Evolutionary conservation across 768 basidiomycete genomes (phyloP), one percentile per base, ranked within the genome.

Genomic region (Auriscalpium vulgare): DNA sequence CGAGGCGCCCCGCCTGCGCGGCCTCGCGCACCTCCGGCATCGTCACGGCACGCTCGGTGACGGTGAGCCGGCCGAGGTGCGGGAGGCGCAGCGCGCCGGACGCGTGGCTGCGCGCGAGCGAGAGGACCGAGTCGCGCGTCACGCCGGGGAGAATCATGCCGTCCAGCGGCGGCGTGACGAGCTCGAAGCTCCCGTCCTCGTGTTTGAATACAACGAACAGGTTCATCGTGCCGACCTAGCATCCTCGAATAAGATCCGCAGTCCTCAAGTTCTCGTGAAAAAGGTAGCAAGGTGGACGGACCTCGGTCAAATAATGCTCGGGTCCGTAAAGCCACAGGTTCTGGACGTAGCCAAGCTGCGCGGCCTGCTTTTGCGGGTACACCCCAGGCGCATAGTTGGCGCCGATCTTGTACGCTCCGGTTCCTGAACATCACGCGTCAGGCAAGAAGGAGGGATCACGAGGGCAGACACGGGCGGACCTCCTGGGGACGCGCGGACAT

Each of bases 401-500:
- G 0, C 85, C 85, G 7, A 91, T 72, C 64, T 85, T 85, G 74
- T 73, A 71, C 5, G 66, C 72, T 13, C 83, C 83, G 5, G 80
- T 82, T n/a, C 62, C 61, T 62, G 35, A 17, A n/a, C 13, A 5
- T 14, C 16, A 16, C 7, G 29, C 29, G 29, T 29, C 29, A 29
- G 29, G 4, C 29, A 29, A 29, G 4, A 29, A 29, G 4, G 2
- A 29, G 4, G 29, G 29, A 29, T 29, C 29, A 29, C 29, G 29
- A 29, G 29, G 29, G 29, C 29, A 29, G 29, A 29, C 2, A 4
- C 29, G 29, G 29, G 51, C 60, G 10, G 21, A 80, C 93, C 93
- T 62, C 93, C 92, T 5, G 91, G 90, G 47, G 85, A 82, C 6
- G 93, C 91, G 47, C 93, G 87, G 43, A 90, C 84, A 65, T 82